Conservation (phyloP, 2,329 filamentous ascomycete genomes). For the Scopulariopsis brevicaulis region DNA sequence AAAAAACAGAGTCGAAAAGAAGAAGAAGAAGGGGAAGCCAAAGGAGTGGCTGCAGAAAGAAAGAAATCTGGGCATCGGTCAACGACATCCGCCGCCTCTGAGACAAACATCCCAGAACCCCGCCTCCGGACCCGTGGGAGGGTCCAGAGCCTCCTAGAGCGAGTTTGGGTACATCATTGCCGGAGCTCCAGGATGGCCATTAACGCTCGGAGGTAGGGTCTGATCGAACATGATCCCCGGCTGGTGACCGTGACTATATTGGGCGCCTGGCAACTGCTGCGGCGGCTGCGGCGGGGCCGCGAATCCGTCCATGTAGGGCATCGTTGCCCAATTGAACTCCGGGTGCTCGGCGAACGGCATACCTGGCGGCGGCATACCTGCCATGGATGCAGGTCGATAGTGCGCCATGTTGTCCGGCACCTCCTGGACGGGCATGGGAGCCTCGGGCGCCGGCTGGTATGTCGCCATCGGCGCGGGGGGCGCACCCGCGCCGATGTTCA, state of each 20-base stretch:
- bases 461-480: background rate
- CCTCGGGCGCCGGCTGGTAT: background rate
- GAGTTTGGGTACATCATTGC: too few relatives aligned
- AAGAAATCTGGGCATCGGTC: too few relatives aligned
- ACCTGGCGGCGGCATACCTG: background rate
- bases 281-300: background rate
- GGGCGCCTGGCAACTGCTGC: background rate
- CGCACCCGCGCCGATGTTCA: background rate
- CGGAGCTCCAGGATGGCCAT: too few relatives aligned
- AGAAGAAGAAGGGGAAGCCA: background rate
- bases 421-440: background rate
- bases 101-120: too few relatives aligned
- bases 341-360: conserved; percentile 1
- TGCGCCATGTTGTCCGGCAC: background rate
- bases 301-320: background rate
- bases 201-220: too few relatives aligned
- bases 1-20: background rate
- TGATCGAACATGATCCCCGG: background rate
- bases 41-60: too few relatives aligned
- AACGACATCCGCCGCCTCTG: too few relatives aligned
- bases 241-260: background rate
- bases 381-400: background rate
- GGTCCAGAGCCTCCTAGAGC: too few relatives aligned
- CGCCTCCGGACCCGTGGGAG: too few relatives aligned
- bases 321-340: conserved; percentile 1